Evolutionary conservation across 73 alveolate genomes (phyloP).

Genomic region (Paraurostyla sp.): DNA sequence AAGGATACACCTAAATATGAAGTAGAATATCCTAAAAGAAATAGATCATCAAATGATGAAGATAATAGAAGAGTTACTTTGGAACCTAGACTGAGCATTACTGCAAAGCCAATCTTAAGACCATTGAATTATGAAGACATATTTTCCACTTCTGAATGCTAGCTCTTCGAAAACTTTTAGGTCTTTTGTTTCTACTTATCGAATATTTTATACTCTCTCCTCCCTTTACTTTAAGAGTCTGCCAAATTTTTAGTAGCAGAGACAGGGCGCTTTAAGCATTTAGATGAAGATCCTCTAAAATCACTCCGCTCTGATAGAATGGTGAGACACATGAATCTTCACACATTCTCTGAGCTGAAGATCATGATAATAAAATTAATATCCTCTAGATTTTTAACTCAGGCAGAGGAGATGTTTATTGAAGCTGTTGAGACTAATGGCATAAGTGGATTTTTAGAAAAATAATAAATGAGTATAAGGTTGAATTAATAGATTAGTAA

Average conservation of each 20-base stretch:
- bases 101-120: neutral
- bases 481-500: neutral
- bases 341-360: neutral
- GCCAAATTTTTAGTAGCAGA: neutral
- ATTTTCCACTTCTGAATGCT: neutral
- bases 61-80: neutral
- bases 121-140: constrained; percentile 32
- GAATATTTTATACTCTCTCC: neutral
- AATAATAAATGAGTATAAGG: neutral
- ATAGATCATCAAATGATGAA: neutral
- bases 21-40: neutral
- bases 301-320: neutral
- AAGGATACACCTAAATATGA: neutral
- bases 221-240: neutral
- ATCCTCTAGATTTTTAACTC: neutral
- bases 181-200: constrained; percentile 4
- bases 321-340: neutral
- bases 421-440: neutral
- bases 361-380: neutral
- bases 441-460: constrained; percentile 17
- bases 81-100: constrained; percentile 28
- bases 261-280: neutral
- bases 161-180: neutral
- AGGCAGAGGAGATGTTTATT: constrained; percentile 17
- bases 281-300: constrained; percentile 22